A percentile compares a stretch with the other conserved stretches of the same genome.
phyloP scores from a whole-genome alignment of 768 basidiomycete species.

The Suillus fuscotomentosus region DNA sequence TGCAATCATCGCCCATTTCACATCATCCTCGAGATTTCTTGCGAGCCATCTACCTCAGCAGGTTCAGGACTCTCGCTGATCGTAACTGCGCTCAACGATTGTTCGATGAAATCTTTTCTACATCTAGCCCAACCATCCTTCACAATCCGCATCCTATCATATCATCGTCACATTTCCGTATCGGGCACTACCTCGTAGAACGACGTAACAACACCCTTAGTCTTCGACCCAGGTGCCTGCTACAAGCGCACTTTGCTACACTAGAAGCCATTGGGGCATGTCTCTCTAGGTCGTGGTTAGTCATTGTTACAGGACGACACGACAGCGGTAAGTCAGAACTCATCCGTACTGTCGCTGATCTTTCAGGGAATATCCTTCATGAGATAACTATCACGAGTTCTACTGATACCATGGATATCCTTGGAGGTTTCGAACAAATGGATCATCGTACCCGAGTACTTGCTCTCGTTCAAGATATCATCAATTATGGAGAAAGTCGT shows the following conservation, averaged over 20 bases:
- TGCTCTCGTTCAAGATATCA: slow-evolving; percentile 38
- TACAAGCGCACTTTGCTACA: slow-evolving; percentile 61
- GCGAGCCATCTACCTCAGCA: slow-evolving; percentile 74
- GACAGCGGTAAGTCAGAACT: slow-evolving; percentile 79
- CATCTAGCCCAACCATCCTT: slow-evolving; percentile 32
- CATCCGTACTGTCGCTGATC: slow-evolving; percentile 64
- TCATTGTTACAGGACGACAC: slow-evolving; percentile 79
- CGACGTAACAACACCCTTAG: slow-evolving; percentile 33
- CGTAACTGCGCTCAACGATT: slow-evolving; percentile 47
- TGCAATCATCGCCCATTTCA: slow-evolving; percentile 30
- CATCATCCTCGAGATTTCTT: slow-evolving; percentile 63
- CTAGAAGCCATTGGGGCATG: slow-evolving; percentile 77
- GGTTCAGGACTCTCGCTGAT: slow-evolving; percentile 79
- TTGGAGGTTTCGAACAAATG: slow-evolving; percentile 95
- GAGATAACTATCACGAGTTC: slow-evolving; percentile 82
- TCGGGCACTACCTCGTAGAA: slow-evolving; percentile 58
- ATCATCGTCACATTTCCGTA: slow-evolving; percentile 50
- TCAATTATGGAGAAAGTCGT: slow-evolving; percentile 37
- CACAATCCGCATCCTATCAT: slow-evolving; percentile 35
- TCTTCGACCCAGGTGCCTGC: slow-evolving; percentile 46
- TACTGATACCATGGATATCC: slow-evolving; percentile 90
- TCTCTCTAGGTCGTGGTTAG: slow-evolving; percentile 76
- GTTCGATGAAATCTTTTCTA: slow-evolving; percentile 54
- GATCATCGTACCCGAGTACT: slow-evolving; percentile 46
- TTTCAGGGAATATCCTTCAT: slow-evolving; percentile 64